Base-by-base conservation (phyloP, 1,139 yeast species). In the Candida sanyaensis region DNA sequence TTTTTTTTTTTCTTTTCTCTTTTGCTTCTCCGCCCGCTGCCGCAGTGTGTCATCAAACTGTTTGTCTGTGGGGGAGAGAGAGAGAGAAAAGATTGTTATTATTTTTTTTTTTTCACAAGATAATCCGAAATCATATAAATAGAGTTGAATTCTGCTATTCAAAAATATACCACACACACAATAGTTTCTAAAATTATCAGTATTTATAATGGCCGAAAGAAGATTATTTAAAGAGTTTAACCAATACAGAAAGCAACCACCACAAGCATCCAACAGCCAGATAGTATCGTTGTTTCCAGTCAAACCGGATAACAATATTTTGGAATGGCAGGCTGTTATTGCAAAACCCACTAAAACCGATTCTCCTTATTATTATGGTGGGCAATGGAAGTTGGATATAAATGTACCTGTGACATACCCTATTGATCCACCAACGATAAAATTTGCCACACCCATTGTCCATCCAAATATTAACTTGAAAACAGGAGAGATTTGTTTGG, bases 401-500 rank as follows among this genome's bases (percentile, higher is more conserved):
- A 53, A 59, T 1, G 68, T 88, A 1, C 82, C 86, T 0, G 43
- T 57, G 1, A 69, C 69, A 29, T 90, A 90, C 57, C 97, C 97
- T 0, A 64, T 80, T 27, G 68, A 69, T 28, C 96, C 96, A 0
- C 97, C 97, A 2, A 60, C 56, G 26, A 77, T 88, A 55, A 66
- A 59, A 44, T 89, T 89, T 57, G 48, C 54, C 42, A 66, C 75
- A 24, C 78, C 76, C 10, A 83, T 88, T 51, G 81, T 86, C 42
- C 96, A 89, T 62, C 92, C 95, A 2, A 89, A 89, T 61, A 81
- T 89, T 40, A 81, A 84, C 57, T 75, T 83, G 49, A 56, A 65
- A 44, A 83, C 86, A 0, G 96, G 96, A 0, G 93, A 86, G 55
- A 86, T 89, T 4, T 91, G 97, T 64, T 68, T 91, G n/a, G 96